These are phyloP conservation scores for Botryotinia narcissicola DNA, from an alignment of 2,329 filamentous ascomycete species.

Conservation along the genomic window DNA sequence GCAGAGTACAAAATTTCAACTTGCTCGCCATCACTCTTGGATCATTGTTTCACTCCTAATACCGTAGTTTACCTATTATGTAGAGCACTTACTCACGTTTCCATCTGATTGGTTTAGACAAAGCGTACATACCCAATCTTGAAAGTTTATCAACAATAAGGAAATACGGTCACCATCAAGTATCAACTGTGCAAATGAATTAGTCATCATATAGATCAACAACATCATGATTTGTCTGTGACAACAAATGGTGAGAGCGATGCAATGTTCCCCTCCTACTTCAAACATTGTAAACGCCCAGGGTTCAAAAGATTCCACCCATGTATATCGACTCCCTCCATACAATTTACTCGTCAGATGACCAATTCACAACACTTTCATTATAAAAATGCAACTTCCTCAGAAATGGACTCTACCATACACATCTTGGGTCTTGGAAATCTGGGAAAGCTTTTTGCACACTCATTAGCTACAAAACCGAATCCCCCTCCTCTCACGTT, in stretches of 20 bases:
- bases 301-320: background rate
- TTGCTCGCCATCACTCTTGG: background rate
- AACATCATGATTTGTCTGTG: background rate
- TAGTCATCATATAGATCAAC: background rate
- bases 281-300: background rate
- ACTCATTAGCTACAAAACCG: conserved; percentile 55
- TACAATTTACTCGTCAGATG: background rate
- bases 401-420: conserved; percentile 43
- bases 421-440: conserved; percentile 80
- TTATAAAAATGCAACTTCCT: background rate
- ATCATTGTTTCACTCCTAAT: background rate
- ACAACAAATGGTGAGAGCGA: background rate
- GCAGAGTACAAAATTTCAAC: background rate
- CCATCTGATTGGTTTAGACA: background rate
- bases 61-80: background rate
- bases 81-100: background rate
- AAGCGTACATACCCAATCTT: background rate
- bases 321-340: background rate
- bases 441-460: conserved; percentile 75
- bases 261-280: background rate
- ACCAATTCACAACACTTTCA: background rate
- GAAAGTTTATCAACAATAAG: background rate
- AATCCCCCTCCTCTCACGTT: conserved; percentile 73
- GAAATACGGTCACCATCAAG: background rate
- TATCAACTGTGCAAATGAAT: background rate